Evolutionary conservation across 2,329 filamentous ascomycete species (phyloP).

Genomic region (Aureobasidium vineae): DNA sequence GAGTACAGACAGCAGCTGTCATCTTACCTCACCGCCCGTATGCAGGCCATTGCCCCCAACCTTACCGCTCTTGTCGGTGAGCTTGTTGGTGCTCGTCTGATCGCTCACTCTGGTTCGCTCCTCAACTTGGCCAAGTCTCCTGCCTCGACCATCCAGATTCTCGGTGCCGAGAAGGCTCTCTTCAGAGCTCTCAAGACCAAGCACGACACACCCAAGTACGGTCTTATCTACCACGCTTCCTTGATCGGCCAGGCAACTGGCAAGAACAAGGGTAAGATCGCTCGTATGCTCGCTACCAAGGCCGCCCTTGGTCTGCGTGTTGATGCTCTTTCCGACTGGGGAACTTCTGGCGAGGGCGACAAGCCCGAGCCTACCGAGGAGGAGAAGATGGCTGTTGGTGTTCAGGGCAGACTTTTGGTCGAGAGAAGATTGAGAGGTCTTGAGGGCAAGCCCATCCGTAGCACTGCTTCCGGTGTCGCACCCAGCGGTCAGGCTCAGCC

Average conservation of each 20-base stretch:
- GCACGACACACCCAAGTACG: constrained; percentile 98
- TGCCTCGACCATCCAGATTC: constrained; percentile 93
- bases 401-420: constrained; percentile 67
- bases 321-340: constrained; percentile 80
- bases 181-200: constrained; percentile 99
- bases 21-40: constrained; percentile 84
- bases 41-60: constrained; percentile 96
- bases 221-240: constrained; percentile 87
- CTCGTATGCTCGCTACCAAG: constrained; percentile 92
- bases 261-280: constrained; percentile 99
- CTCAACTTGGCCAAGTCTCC: constrained; percentile 94
- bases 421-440: constrained; percentile 73
- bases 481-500: constrained; percentile 66
- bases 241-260: constrained; percentile 95
- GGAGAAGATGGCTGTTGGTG: constrained; percentile 78
- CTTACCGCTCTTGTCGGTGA: constrained; percentile 90
- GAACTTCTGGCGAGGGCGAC: constrained; percentile 63
- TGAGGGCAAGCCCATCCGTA: constrained; percentile 85
- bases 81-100: constrained; percentile 89
- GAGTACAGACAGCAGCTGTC: constrained; percentile 87
- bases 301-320: constrained; percentile 89
- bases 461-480: constrained; percentile 70
- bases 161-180: constrained; percentile 96
- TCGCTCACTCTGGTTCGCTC: constrained; percentile 90
- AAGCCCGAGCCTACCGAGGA: constrained; percentile 72